These are phyloP conservation scores for Penicillium sp. DNA, from an alignment of 2,329 filamentous ascomycete species.

Conservation along the genomic window DNA sequence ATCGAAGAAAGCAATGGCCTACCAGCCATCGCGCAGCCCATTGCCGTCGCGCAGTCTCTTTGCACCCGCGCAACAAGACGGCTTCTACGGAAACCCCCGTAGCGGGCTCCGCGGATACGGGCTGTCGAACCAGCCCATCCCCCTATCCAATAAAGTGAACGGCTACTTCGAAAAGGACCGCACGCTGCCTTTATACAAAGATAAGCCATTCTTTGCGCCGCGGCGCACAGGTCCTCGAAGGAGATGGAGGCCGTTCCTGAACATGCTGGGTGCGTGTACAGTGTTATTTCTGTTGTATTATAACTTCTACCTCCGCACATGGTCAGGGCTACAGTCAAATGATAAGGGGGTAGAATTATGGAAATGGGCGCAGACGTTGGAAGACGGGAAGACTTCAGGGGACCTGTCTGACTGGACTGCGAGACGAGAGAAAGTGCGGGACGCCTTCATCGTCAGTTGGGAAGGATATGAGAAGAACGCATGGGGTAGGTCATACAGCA, in stretches of 20 bases:
- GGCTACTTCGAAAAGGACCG: constrained; percentile 55
- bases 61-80: constrained; percentile 14
- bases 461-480: constrained; percentile 84
- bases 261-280: constrained; percentile 48
- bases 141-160: constrained; percentile 55
- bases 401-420: constrained; percentile 61
- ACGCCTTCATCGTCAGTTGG: constrained; percentile 87
- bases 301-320: constrained; percentile 16
- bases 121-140: constrained; percentile 32
- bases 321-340: constrained; percentile 17
- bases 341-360: constrained; percentile 41
- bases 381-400: constrained; percentile 32
- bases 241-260: constrained; percentile 56
- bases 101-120: constrained; percentile 37
- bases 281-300: constrained; percentile 60
- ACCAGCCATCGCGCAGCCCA: constrained; percentile 48
- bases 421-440: constrained; percentile 70
- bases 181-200: constrained; percentile 91
- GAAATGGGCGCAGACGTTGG: constrained; percentile 50
- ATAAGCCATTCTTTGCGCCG: constrained; percentile 71
- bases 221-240: constrained; percentile 50
- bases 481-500: constrained; percentile 61
- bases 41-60: constrained; percentile 40
- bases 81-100: constrained; percentile 20
- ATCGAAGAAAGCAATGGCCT: constrained; percentile 36